A percentile compares a stretch with the other conserved stretches of the same genome.
Conservation (phyloP, 2,329 filamentous ascomycete genomes). For the Colletotrichum euphorbiae region DNA sequence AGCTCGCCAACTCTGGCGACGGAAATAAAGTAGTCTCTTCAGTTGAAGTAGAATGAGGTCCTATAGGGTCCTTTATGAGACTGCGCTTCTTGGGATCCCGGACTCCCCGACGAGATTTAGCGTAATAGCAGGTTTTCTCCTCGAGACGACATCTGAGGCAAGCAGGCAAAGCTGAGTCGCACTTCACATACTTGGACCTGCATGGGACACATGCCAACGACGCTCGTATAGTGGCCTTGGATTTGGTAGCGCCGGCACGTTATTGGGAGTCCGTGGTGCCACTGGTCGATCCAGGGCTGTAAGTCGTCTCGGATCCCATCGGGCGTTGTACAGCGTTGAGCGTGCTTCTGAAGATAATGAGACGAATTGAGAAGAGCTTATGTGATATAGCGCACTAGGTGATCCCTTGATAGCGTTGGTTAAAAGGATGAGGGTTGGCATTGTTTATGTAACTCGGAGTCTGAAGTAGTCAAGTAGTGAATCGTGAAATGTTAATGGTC, state of each 20-base stretch:
- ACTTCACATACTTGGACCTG: slow-evolving; percentile 58
- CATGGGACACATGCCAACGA: slow-evolving; percentile 61
- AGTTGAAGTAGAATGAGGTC: slow-evolving; percentile 24
- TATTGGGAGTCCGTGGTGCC: slow-evolving; percentile 17
- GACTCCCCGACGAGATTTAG: slow-evolving; percentile 60
- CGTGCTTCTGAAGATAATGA: background rate
- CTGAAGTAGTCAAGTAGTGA: background rate
- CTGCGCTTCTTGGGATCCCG: slow-evolving; percentile 50
- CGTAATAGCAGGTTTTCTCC: slow-evolving; percentile 59
- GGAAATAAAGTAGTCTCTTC: slow-evolving; percentile 24
- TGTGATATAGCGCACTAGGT: background rate
- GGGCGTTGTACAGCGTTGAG: background rate
- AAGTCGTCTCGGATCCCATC: slow-evolving; percentile 21
- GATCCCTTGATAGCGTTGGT: background rate
- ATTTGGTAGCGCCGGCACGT: slow-evolving; percentile 39
- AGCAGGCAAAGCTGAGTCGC: slow-evolving; percentile 49
- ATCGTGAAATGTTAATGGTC: background rate
- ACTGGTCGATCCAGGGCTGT: slow-evolving; percentile 23
- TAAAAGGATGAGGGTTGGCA: slow-evolving; percentile 1
- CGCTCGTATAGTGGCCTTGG: slow-evolving; percentile 53
- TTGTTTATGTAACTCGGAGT: slow-evolving; percentile 36
- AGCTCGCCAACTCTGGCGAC: slow-evolving; percentile 42
- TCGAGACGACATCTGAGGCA: slow-evolving; percentile 58
- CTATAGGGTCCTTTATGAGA: slow-evolving; percentile 46
- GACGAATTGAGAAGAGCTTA: background rate